Conservation (phyloP, 169 alveolate species). For the Miamiensis avidus region DNA sequence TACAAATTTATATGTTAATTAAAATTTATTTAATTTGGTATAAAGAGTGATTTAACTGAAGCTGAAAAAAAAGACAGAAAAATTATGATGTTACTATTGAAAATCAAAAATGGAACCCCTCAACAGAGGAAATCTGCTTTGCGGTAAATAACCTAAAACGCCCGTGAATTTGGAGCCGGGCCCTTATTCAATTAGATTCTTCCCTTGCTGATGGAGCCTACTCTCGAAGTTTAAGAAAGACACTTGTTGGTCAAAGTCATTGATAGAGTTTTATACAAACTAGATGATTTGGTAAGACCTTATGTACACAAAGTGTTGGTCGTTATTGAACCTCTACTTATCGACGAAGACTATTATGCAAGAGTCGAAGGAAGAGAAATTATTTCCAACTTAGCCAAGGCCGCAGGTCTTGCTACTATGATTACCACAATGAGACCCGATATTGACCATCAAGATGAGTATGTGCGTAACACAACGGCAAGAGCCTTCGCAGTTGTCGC, state of each 20-base stretch:
- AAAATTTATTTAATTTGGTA: no score
- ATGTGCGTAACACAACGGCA: constrained; percentile 97
- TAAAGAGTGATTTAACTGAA: constrained; percentile 90
- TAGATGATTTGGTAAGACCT: constrained; percentile 98
- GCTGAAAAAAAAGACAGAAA: constrained; percentile 96
- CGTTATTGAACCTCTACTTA: constrained; percentile 98
- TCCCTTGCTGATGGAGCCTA: constrained; percentile 97
- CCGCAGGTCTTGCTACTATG: constrained; percentile 99
- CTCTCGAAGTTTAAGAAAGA: constrained; percentile 98
- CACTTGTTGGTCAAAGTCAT: constrained; percentile 98
- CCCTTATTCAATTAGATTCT: constrained; percentile 96
- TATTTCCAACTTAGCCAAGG: constrained; percentile 95
- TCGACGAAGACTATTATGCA: constrained; percentile 99
- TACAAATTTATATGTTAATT: no score
- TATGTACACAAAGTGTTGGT: constrained; percentile 98
- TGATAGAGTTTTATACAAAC: constrained; percentile 95
- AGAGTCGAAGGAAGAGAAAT: constrained; percentile 99
- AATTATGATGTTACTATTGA: constrained; percentile 93
- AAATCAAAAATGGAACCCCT: constrained; percentile 99
- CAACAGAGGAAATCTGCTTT: constrained; percentile 96
- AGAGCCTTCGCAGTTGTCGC: constrained; percentile 99
- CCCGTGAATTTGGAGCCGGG: constrained; percentile 98
- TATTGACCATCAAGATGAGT: constrained; percentile 99
- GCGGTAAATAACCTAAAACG: constrained; percentile 94
- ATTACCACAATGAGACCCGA: constrained; percentile 99